Evolutionary conservation across 2,329 filamentous ascomycete species (phyloP).

Genomic region (Paraconiothyrium sp.): DNA sequence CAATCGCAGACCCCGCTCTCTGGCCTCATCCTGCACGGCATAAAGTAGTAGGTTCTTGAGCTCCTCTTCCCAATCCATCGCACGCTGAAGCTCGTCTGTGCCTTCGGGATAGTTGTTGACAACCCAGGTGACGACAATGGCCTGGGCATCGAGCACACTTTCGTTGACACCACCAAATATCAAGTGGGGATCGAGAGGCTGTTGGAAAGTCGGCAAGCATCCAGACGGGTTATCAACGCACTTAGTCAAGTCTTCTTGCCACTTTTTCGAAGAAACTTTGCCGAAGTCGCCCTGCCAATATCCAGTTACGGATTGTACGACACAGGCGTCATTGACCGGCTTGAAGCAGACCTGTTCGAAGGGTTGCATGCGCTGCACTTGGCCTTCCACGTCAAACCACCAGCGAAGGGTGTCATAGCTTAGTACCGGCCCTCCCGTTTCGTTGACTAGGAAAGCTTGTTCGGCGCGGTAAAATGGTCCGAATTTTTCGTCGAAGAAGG

Average conservation of each 20-base stretch:
- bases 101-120: conserved; percentile 85
- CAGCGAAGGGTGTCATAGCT: conserved; percentile 88
- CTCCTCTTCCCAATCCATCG: conserved; percentile 89
- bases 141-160: conserved; percentile 74
- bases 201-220: conserved; percentile 88
- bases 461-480: conserved; percentile 96
- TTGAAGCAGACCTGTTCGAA: conserved; percentile 93
- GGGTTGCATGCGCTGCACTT: conserved; percentile 77
- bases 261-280: conserved; percentile 70
- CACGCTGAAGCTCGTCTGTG: conserved; percentile 72
- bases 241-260: conserved; percentile 75
- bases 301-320: conserved; percentile 89
- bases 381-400: conserved; percentile 92
- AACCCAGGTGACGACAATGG: conserved; percentile 93
- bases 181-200: conserved; percentile 85
- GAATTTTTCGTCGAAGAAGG: conserved; percentile 91
- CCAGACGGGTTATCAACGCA: conserved; percentile 81
- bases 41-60: conserved; percentile 75
- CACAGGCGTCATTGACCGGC: conserved; percentile 86
- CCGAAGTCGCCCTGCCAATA: conserved; percentile 79
- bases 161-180: conserved; percentile 82
- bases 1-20: conserved; percentile 78
- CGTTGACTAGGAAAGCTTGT: conserved; percentile 93
- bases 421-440: conserved; percentile 81
- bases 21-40: conserved; percentile 82